These are phyloP conservation scores for Phytophthora aleatoria DNA, from an alignment of 352 stramenopile genomes.

Conservation along the genomic window DNA sequence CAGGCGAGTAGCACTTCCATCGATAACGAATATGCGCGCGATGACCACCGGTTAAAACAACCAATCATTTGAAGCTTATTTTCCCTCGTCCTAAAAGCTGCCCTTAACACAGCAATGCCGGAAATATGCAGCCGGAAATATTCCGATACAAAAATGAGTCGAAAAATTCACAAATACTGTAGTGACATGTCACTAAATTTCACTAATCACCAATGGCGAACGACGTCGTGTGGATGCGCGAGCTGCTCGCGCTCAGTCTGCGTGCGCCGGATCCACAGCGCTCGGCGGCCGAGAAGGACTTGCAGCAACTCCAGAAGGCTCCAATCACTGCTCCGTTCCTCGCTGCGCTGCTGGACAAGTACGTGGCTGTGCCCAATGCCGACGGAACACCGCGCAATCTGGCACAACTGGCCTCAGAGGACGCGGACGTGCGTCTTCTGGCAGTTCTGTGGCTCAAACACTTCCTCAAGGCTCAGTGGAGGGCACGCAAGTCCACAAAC, in stretches of 20 bases:
- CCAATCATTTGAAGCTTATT: too few relatives aligned
- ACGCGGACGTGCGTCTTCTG: slow-evolving; percentile 64
- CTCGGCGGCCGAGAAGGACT: slow-evolving; percentile 52
- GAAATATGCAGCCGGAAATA: too few relatives aligned
- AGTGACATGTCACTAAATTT: not conserved
- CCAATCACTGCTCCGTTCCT: slow-evolving; percentile 47
- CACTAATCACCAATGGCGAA: slow-evolving; percentile 24
- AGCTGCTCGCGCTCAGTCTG: slow-evolving; percentile 60
- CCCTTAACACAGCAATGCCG: too few relatives aligned
- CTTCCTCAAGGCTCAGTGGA: slow-evolving; percentile 58
- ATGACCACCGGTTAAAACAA: too few relatives aligned
- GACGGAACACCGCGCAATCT: slow-evolving; percentile 36
- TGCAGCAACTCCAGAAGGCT: slow-evolving; percentile 54
- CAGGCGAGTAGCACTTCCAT: too few relatives aligned
- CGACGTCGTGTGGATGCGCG: slow-evolving; percentile 42
- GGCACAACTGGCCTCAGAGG: slow-evolving; percentile 30
- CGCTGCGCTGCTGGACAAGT: slow-evolving; percentile 47
- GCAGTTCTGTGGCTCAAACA: slow-evolving; percentile 85
- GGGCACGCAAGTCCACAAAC: slow-evolving; percentile 36
- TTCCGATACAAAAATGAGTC: too few relatives aligned
- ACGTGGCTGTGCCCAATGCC: slow-evolving; percentile 41
- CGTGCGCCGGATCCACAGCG: slow-evolving; percentile 43
- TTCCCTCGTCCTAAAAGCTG: too few relatives aligned
- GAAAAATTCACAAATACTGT: not conserved
- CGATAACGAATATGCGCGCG: too few relatives aligned